phyloP scores from a whole-genome alignment of 208 protist species.

The Trypanosoma congolense region DNA sequence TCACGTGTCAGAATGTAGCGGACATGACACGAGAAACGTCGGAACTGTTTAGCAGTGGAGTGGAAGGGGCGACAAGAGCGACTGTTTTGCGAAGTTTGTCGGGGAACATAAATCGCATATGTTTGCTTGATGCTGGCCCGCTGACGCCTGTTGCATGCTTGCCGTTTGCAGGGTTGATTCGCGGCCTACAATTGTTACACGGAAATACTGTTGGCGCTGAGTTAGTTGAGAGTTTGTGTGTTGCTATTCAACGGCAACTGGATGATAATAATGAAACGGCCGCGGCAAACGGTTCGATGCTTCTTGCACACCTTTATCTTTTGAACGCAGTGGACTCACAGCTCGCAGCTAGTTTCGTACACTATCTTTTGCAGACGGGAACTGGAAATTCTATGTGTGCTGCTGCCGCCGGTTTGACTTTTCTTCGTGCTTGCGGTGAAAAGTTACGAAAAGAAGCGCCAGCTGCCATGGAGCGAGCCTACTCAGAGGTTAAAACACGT shows the following conservation, averaged over 20 bases:
- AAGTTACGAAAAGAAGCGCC: conserved; percentile 78
- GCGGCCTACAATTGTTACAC: conserved; percentile 70
- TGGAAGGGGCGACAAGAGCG: conserved; percentile 43
- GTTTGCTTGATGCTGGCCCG: conserved; percentile 43
- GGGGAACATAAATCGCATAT: conserved; percentile 53
- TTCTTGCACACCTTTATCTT: conserved; percentile 70
- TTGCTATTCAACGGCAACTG: conserved; percentile 46
- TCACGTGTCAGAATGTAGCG: conserved; percentile 74
- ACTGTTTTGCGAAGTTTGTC: conserved; percentile 45
- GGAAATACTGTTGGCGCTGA: conserved; percentile 63
- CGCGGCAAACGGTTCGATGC: conserved; percentile 50
- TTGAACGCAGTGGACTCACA: conserved; percentile 61
- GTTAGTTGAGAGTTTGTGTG: conserved; percentile 50
- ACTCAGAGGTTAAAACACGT: conserved; percentile 35
- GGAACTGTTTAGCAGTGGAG: conserved; percentile 27
- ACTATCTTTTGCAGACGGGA: conserved; percentile 31
- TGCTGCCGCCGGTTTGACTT: conserved; percentile 44
- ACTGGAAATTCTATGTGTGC: conserved; percentile 32
- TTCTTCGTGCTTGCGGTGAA: conserved; percentile 74
- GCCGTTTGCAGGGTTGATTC: conserved; percentile 71
- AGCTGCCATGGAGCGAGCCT: conserved; percentile 41
- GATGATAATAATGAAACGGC: conserved; percentile 39
- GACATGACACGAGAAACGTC: conserved; percentile 57
- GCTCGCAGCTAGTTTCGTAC: conserved; percentile 50
- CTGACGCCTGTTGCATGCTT: conserved; percentile 54